A percentile compares a stretch with the other conserved stretches of the same genome.
phyloP scores from a whole-genome alignment of 371 early-diverging fungal species.

The Parasitella parasitica region DNA sequence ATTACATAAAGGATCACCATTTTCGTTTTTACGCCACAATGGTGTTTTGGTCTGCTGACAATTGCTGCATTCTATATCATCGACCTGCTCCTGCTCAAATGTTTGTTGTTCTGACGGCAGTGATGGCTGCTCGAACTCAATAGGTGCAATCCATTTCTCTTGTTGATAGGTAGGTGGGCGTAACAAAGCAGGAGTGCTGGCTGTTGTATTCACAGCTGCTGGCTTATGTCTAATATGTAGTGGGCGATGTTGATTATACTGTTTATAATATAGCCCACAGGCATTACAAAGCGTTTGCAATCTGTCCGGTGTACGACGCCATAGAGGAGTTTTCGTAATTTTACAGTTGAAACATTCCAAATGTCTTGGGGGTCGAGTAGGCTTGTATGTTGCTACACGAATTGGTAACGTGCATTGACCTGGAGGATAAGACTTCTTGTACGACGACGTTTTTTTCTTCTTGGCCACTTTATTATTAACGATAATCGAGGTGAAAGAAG shows the following conservation, averaged over 20 bases:
- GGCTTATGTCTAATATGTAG: conserved; percentile 56
- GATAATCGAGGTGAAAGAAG: not conserved
- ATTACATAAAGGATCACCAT: conserved; percentile 86
- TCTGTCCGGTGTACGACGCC: conserved; percentile 78
- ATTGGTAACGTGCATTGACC: conserved; percentile 10
- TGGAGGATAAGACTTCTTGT: not conserved
- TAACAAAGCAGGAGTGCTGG: not conserved
- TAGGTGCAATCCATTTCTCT: not conserved
- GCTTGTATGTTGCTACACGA: conserved; percentile 3
- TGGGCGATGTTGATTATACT: conserved; percentile 70
- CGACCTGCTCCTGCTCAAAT: not conserved
- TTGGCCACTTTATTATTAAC: not conserved
- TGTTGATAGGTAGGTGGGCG: conserved; percentile 12
- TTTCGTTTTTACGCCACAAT: conserved; percentile 82
- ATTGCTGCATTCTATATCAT: conserved; percentile 61
- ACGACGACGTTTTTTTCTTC: not conserved
- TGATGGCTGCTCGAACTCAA: not conserved
- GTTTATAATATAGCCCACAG: conserved; percentile 78
- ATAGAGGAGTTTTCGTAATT: conserved; percentile 75
- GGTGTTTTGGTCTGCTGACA: conserved; percentile 86
- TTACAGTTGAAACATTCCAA: conserved; percentile 78
- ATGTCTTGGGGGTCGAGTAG: conserved; percentile 25
- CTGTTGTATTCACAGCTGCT: not conserved
- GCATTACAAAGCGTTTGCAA: conserved; percentile 80
- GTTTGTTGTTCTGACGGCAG: not conserved